Evolutionary conservation across 345 rosid species (phyloP).

Genomic region (Conringia planisiliqua): DNA sequence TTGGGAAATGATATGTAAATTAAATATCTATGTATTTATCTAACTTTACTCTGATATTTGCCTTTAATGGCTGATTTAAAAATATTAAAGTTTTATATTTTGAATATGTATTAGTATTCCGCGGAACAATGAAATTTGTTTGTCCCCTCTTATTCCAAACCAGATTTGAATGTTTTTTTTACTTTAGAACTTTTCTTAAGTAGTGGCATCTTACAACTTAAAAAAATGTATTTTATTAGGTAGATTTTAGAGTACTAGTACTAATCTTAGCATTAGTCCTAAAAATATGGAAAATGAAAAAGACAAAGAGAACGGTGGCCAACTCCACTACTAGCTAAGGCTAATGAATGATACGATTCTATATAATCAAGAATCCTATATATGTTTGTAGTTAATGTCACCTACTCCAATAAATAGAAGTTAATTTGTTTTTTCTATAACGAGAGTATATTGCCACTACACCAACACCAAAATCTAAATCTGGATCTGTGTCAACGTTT

Average conservation of each 20-base stretch:
- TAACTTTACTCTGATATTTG: too few relatives aligned
- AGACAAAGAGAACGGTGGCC: slow-evolving; percentile 17
- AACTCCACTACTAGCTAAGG: slow-evolving; percentile 19
- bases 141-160: background rate
- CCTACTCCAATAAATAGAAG: slow-evolving; percentile 19
- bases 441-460: slow-evolving; percentile 11
- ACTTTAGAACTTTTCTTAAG: background rate
- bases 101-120: background rate
- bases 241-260: background rate
- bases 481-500: slow-evolving; percentile 36
- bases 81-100: background rate
- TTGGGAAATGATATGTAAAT: background rate
- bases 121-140: background rate
- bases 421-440: background rate
- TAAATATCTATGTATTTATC: too few relatives aligned
- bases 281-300: background rate
- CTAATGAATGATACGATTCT: background rate
- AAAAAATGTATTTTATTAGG: background rate
- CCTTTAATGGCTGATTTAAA: too few relatives aligned
- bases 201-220: background rate
- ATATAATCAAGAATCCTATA: background rate
- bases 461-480: slow-evolving; percentile 35
- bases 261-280: background rate
- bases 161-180: background rate
- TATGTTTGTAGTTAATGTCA: slow-evolving; percentile 17